Conservation (phyloP, 1,284 basidiomycete species). For the Gymnopus androsaceus region DNA sequence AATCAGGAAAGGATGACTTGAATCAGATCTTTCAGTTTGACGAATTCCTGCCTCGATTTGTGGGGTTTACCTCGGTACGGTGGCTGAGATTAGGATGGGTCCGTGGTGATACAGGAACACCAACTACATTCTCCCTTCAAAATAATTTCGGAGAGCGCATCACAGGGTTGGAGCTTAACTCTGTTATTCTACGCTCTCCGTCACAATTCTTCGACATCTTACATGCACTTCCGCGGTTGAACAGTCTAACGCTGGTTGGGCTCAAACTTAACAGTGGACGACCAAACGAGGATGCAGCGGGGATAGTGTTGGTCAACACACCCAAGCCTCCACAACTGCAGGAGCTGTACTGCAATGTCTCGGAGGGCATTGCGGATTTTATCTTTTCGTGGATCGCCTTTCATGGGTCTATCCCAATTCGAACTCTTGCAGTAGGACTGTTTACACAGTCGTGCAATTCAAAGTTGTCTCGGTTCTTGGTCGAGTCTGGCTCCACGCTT, state of each 20-base stretch:
- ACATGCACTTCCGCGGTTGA: not conserved
- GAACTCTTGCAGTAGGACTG: conserved; percentile 1
- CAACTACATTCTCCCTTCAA: not conserved
- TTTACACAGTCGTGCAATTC: not conserved
- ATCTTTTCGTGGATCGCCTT: conserved; percentile 8
- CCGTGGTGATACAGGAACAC: conserved; percentile 2
- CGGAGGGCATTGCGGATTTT: conserved; percentile 2
- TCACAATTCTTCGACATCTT: conserved; percentile 12
- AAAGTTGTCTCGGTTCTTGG: not conserved
- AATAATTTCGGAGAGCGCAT: conserved; percentile 3
- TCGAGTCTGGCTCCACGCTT: not conserved
- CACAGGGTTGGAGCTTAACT: conserved; percentile 7
- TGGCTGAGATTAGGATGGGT: conserved; percentile 8
- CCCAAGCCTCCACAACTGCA: conserved; percentile 5
- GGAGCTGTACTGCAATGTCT: conserved; percentile 3
- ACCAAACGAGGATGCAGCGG: not conserved
- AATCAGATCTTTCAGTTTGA: conserved; percentile 2
- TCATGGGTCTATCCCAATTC: not conserved
- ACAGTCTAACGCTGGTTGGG: not conserved
- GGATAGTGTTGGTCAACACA: not conserved
- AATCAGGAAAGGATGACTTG: no score
- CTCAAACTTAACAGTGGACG: not conserved
- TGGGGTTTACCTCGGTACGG: not conserved
- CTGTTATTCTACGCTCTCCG: not conserved
- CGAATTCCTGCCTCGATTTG: not conserved